Base-by-base conservation (phyloP, 495 filamentous ascomycete species). In the Eremomyces bilateralis region DNA sequence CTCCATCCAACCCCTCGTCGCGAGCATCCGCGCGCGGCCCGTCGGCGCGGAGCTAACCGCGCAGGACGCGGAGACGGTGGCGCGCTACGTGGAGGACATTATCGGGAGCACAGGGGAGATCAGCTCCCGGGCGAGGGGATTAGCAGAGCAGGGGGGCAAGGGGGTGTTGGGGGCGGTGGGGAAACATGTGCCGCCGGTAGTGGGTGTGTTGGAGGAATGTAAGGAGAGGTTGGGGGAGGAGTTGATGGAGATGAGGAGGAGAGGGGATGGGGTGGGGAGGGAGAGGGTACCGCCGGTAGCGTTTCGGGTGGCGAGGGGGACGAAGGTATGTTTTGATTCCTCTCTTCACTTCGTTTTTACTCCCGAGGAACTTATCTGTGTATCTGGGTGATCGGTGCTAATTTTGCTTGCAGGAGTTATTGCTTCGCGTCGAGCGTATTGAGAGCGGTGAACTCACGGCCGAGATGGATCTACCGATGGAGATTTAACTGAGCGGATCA, bases 241-340 rank as follows among this genome's bases (percentile, higher is more conserved):
- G 70, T 73, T n/a, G 69, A 67, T n/a, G 62, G 67, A 15, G 63
- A 71, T n/a, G n/a, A n/a, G n/a, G 36, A 73, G 65, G 31, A 69
- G 65, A 45, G 72, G 72, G 15, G 64, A 71, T 35, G 74, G 65
- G 30, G 69, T 65, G 46, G 73, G 72, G 57, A 75, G 66, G 31
- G 71, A 72, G 48, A 73, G 64, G 31, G 57, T 83, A 29, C 77
- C 82, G 13, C 80, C 80, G 5, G 69, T 90, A 42, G 81, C 81
- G 13, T 91, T 91, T 53, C 78, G 82, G 57, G 74, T 88, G 47
- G 82, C 79, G 1, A 62, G 77, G 27, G 73, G 79, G 52, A 82
- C 76, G 38, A 90, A 52, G 47, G 51, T 48, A 39, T 28, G 45
- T 22, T 16, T 33, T 2, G n/a, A n/a, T n/a, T n/a, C n/a, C n/a